phyloP scores from a whole-genome alignment of 2,329 filamentous ascomycete genomes.

The Macrophomina phaseolina region DNA sequence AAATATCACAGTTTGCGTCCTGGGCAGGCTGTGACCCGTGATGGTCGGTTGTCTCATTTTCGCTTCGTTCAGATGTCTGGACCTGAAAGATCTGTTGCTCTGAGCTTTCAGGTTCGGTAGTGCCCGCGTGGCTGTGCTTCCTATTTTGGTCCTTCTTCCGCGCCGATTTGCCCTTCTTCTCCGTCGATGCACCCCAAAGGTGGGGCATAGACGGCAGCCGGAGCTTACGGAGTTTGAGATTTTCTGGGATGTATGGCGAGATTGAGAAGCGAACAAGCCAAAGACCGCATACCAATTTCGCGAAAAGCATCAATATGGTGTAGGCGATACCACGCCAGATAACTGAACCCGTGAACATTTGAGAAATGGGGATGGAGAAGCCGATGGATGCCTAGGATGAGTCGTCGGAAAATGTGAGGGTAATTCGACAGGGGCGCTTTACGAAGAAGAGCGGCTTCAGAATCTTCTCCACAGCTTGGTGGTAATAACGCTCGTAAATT shows the following conservation, averaged over 20 bases:
- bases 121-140: slow-evolving; percentile 12
- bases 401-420: slow-evolving; percentile 18
- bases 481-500: slow-evolving; percentile 56
- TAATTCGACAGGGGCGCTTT: slow-evolving; percentile 29
- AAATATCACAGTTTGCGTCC: slow-evolving; percentile 2
- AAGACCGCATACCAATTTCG: slow-evolving; percentile 48
- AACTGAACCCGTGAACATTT: slow-evolving; percentile 68
- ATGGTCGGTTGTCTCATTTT: background rate
- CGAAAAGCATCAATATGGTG: slow-evolving; percentile 69
- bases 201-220: slow-evolving; percentile 14
- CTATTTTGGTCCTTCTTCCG: slow-evolving; percentile 2
- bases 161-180: background rate
- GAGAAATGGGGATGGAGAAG: slow-evolving; percentile 76
- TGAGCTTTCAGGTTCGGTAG: background rate
- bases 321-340: slow-evolving; percentile 79
- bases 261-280: slow-evolving; percentile 47
- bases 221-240: slow-evolving; percentile 2
- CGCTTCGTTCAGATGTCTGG: background rate
- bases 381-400: slow-evolving; percentile 61
- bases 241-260: slow-evolving; percentile 9
- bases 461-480: slow-evolving; percentile 55
- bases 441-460: slow-evolving; percentile 76
- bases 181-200: slow-evolving; percentile 7
- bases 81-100: slow-evolving; percentile 12
- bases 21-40: slow-evolving; percentile 4